Conservation (phyloP, 768 basidiomycete genomes). For the Nidularia sp. region DNA sequence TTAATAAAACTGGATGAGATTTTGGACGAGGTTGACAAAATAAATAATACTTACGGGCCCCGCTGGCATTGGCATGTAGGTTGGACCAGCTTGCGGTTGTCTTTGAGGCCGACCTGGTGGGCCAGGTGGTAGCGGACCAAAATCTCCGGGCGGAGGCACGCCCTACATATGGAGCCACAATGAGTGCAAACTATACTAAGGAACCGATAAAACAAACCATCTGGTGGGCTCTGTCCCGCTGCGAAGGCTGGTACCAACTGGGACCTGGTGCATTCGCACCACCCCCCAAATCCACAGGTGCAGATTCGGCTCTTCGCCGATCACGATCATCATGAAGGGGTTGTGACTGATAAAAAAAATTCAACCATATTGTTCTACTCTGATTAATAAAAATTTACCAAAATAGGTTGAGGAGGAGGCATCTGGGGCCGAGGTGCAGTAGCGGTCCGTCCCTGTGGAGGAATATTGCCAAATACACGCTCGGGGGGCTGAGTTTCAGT, state of each 20-base stretch:
- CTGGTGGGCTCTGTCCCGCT: conserved; percentile 2
- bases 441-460: background rate
- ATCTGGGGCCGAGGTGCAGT: conserved; percentile 6
- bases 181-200: background rate
- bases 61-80: conserved; percentile 43
- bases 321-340: conserved; percentile 1
- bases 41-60: conserved; percentile 42
- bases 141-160: background rate
- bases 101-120: conserved; percentile 15
- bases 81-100: conserved; percentile 16
- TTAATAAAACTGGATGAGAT: conserved; percentile 16
- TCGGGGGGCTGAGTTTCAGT: background rate
- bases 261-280: conserved; percentile 1
- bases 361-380: background rate
- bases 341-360: conserved; percentile 3
- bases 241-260: conserved; percentile 28
- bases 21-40: background rate
- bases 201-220: background rate
- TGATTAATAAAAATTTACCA: conserved; percentile 13
- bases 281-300: conserved; percentile 14
- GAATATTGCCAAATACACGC: conserved; percentile 1
- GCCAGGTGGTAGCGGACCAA: background rate
- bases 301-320: conserved; percentile 20
- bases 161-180: background rate
- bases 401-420: conserved; percentile 18